Evolutionary conservation across 768 basidiomycete genomes (phyloP).

Genomic region (Holtermannia corniformis): DNA sequence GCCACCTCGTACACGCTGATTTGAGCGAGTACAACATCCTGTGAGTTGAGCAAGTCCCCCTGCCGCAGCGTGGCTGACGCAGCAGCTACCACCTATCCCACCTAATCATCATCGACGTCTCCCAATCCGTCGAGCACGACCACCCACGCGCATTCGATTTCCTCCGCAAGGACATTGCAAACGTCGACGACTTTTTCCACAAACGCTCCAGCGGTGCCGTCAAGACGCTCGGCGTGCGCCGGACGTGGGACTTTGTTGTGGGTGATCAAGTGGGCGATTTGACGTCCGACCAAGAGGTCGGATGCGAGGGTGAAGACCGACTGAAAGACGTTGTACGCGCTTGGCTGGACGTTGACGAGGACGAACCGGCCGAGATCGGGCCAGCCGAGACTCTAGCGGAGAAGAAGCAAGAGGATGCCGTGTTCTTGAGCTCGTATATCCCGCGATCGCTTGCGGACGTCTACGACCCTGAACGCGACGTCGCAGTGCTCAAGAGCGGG

Average conservation of each 20-base stretch:
- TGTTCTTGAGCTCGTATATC: slow-evolving; percentile 86
- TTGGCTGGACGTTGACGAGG: slow-evolving; percentile 35
- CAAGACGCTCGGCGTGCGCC: slow-evolving; percentile 62
- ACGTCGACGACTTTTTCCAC: slow-evolving; percentile 85
- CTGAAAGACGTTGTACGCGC: slow-evolving; percentile 38
- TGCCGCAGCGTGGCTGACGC: too few relatives aligned
- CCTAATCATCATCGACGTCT: slow-evolving; percentile 92
- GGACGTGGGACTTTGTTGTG: slow-evolving; percentile 83
- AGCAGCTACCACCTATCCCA: slow-evolving; percentile 48
- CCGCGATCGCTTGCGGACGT: slow-evolving; percentile 86
- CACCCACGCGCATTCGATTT: slow-evolving; percentile 96
- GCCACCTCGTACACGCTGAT: slow-evolving; percentile 94
- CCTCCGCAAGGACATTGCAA: slow-evolving; percentile 79
- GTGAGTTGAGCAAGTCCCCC: slow-evolving; percentile 45
- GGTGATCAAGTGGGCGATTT: slow-evolving; percentile 42
- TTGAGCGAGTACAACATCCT: slow-evolving; percentile 97
- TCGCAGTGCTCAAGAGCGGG: slow-evolving; percentile 61
- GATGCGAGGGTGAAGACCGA: slow-evolving; percentile 17
- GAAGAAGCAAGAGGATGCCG: slow-evolving; percentile 55
- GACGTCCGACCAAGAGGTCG: slow-evolving; percentile 17
- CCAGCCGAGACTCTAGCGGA: slow-evolving; percentile 21
- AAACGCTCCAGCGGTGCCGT: slow-evolving; percentile 53
- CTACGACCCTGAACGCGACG: slow-evolving; percentile 88
- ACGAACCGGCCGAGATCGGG: slow-evolving; percentile 2
- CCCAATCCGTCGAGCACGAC: slow-evolving; percentile 96